Base-by-base conservation (phyloP, 179 eudicot genomes). In the Spinacia oleracea region DNA sequence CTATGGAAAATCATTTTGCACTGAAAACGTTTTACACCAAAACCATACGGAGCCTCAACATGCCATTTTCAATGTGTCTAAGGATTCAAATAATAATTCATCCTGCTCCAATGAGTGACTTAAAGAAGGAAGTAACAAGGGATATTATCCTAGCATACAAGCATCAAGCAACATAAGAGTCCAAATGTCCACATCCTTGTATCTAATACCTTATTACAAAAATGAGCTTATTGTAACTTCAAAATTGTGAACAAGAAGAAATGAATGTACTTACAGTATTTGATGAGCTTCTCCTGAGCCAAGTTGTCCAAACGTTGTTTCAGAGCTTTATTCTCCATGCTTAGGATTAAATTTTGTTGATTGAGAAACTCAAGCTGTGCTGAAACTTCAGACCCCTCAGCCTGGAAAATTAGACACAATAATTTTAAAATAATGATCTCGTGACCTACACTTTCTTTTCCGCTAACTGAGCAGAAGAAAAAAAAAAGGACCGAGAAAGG, bases 281-380 rank as follows among this genome's bases (percentile, higher is more conserved):
- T 94, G 62, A 94, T 94, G 76, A 91, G 92, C 82, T 91, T 89
- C 87, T 94, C 98, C 81, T 94, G 97, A 77, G 96, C 83, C 86
- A 94, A 78, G 87, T 85, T 93, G 74, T 94, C 97, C 72, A 92
- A 76, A n/a, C 98, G 92, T 73, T 94, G 96, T 85, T 90, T 92
- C 81, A 94, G 87, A 68, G 98, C 86, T 86, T 94, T 93, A 84
- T 94, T 94, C 88, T 94, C 98, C 98, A 94, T 91, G 89, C 91
- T 88, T 42, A 94, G 86, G 72, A 94, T 94, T 78, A 94, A 90
- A 85, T 87, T 88, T 80, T 90, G 98, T 89, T 90, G 97, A 88
- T 90, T 91, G 74, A 92, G 87, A 85, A 94, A 94, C 79, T 94
- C 97, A 56, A 94, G 87, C 86, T 94, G 94, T 58, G 98, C 94